Percentiles rank a stretch among this genome's conserved stretches.
These are phyloP conservation scores for Trichophyton simii DNA, from an alignment of 2,329 filamentous ascomycete genomes.

Conservation along the genomic window DNA sequence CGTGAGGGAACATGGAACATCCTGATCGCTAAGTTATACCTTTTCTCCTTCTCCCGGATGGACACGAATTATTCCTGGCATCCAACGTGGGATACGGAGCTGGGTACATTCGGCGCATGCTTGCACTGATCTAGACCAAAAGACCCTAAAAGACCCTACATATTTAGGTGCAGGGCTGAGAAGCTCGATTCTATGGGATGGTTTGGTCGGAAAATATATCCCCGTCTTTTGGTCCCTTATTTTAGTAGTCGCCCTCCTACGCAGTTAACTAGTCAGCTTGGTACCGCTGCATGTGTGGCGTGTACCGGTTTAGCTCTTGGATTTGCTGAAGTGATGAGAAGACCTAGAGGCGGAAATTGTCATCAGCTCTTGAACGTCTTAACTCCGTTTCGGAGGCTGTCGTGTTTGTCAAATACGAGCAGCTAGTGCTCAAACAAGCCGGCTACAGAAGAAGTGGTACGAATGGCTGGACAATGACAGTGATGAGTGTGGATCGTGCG, in stretches of 20 bases:
- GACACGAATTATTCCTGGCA: neutral
- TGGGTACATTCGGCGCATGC: neutral
- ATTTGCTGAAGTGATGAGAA: neutral
- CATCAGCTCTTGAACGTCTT: neutral
- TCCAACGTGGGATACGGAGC: neutral
- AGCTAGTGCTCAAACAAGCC: neutral
- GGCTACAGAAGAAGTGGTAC: neutral
- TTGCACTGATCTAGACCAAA: neutral
- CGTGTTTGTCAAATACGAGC: neutral
- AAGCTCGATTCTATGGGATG: neutral
- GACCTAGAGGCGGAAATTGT: neutral
- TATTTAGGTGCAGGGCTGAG: neutral
- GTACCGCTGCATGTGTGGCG: neutral
- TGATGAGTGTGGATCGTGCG: neutral
- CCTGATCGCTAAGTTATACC: neutral
- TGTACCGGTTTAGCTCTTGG: neutral
- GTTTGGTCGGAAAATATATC: neutral
- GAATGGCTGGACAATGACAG: neutral
- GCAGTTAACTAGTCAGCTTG: neutral
- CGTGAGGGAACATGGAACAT: neutral
- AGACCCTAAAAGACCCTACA: neutral
- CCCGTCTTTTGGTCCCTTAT: neutral
- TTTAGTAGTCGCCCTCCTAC: neutral
- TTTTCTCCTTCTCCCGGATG: neutral
- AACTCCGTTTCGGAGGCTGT: neutral